Evolutionary conservation across 2,329 filamentous ascomycete genomes (phyloP).

Genomic region (Metarhizium album): DNA sequence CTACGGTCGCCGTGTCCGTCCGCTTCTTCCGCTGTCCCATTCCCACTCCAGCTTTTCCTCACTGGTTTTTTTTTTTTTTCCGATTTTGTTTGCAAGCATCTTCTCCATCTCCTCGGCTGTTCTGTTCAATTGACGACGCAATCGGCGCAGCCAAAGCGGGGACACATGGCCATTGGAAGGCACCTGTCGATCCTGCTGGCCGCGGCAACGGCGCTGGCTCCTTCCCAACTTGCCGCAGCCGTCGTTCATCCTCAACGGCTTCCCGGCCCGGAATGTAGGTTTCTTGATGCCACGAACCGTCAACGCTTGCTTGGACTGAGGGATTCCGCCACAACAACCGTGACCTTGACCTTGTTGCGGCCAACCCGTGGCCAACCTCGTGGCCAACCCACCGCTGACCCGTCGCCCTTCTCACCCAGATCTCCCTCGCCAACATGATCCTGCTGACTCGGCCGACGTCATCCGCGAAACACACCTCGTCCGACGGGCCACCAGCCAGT

Average conservation of each 20-base stretch:
- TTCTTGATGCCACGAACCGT: no score
- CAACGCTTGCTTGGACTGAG: no score
- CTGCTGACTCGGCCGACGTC: neutral
- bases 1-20: no score
- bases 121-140: neutral
- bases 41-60: neutral
- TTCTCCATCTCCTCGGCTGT: neutral
- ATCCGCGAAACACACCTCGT: constrained; percentile 9
- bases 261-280: no score
- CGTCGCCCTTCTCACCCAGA: neutral
- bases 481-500: constrained; percentile 19
- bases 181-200: constrained; percentile 11
- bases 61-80: neutral
- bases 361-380: no score
- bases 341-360: no score
- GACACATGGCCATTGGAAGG: constrained; percentile 5
- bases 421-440: neutral
- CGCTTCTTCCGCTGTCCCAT: neutral
- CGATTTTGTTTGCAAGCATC: no score
- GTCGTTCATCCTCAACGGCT: no score
- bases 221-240: neutral
- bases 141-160: neutral
- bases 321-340: no score
- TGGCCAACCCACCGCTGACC: no score
- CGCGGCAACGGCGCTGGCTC: constrained; percentile 5